Evolutionary conservation across 2,329 filamentous ascomycete genomes (phyloP).

Genomic region (Zasmidium angulare): DNA sequence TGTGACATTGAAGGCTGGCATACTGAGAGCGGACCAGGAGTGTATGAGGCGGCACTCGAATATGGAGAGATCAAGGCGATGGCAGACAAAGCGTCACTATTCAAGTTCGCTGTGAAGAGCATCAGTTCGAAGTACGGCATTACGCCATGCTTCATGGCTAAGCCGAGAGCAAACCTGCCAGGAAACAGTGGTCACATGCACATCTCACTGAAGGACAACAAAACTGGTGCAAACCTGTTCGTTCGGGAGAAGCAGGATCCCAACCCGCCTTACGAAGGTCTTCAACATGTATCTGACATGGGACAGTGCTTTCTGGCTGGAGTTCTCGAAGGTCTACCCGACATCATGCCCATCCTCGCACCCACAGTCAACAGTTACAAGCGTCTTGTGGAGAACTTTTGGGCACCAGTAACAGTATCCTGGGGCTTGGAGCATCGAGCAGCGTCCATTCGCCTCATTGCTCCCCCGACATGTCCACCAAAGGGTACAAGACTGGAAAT

Average conservation of each 20-base stretch:
- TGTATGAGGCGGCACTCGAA: constrained; percentile 92
- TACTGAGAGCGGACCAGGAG: constrained; percentile 88
- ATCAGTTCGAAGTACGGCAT: constrained; percentile 85
- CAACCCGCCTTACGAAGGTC: constrained; percentile 69
- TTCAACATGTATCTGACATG: constrained; percentile 78
- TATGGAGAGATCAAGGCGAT: constrained; percentile 85
- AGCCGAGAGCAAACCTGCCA: constrained; percentile 84
- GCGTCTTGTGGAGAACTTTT: constrained; percentile 96
- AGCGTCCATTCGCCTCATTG: constrained; percentile 84
- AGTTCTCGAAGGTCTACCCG: constrained; percentile 80
- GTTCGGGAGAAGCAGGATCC: constrained; percentile 70
- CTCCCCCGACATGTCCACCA: constrained; percentile 79
- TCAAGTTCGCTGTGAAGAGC: constrained; percentile 94
- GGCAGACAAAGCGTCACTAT: constrained; percentile 87
- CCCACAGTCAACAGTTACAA: constrained; percentile 98
- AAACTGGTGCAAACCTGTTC: constrained; percentile 80
- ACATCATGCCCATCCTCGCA: constrained; percentile 92
- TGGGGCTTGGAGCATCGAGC: constrained; percentile 96
- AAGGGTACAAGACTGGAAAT: constrained; percentile 91
- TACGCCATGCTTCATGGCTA: constrained; percentile 98
- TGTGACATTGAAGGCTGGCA: constrained; percentile 93
- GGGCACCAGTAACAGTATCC: constrained; percentile 95
- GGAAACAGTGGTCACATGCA: constrained; percentile 98
- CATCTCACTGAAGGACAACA: constrained; percentile 74
- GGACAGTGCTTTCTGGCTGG: constrained; percentile 93